Base-by-base conservation (phyloP, 768 basidiomycete genomes). In the Lactarius tabidus region DNA sequence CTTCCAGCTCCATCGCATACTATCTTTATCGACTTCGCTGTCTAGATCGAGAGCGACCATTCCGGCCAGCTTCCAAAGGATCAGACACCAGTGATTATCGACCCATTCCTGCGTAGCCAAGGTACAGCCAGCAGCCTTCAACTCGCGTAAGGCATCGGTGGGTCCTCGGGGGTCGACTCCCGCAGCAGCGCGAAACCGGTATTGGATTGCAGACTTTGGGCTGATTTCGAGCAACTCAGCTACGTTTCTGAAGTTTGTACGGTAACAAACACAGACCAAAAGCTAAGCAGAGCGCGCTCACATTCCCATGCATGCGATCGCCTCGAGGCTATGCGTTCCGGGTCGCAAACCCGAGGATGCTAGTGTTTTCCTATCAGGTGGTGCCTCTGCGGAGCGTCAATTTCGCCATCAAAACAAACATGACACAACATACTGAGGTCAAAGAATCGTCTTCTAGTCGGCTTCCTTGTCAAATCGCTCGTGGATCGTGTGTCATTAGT, bases 51-150 rank as follows among this genome's bases (percentile, higher is more conserved):
- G 79, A 39, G 82, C 79, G 1, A 87, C 88, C 82, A 93, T 85
- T 15, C 91, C 90, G 3, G 94, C 93, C 26, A 97, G 76, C 77
- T 99, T 99, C 97, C 97, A 99, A 3, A 99, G 80, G 35, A 98
- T 85, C 53, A 95, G 76, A 12, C 78, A 75, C 91, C 94, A 99
- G 70, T 97, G 95, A 71, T 98, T 98, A 58, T 90, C 84, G 1
- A 97, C 87, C 97, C 97, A 99, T 28, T 79, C 75, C 67, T 85
- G 79, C 9, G 86, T 90, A 2, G 85, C 90, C 28, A 93, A 80
- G 2, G 71, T 73, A 67, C 93, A 95, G 0, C 89, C 91, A 10
- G 72, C 77, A 28, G 74, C 74, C 4, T 80, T 76, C 12, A 94
- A 76, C 64, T 85, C 79, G 29, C 81, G 73, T 20, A 89, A 75